phyloP scores from a whole-genome alignment of 2,329 filamentous ascomycete genomes.

The Microdochium trichocladiopsis region DNA sequence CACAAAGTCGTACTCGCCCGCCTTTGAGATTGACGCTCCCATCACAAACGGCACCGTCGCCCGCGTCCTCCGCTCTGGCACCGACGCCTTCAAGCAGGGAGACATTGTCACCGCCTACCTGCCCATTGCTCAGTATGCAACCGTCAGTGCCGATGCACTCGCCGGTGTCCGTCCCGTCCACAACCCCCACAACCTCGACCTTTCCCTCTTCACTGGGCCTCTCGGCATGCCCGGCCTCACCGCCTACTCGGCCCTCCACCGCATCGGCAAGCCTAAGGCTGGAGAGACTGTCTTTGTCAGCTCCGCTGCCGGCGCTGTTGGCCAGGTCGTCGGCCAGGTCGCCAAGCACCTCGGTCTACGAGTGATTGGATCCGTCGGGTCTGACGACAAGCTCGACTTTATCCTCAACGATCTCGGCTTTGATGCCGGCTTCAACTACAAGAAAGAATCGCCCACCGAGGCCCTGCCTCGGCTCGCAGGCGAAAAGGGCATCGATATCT shows the following conservation, averaged over 20 bases:
- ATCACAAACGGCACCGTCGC: constrained; percentile 53
- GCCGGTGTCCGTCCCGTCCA: constrained; percentile 43
- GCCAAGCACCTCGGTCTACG: constrained; percentile 69
- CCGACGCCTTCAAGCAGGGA: constrained; percentile 51
- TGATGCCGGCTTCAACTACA: constrained; percentile 74
- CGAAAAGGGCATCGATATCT: constrained; percentile 64
- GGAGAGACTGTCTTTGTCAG: constrained; percentile 75
- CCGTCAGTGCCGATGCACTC: constrained; percentile 33
- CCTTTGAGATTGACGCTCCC: constrained; percentile 51
- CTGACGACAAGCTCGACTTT: constrained; percentile 69
- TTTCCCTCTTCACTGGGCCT: constrained; percentile 57
- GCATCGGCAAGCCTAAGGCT: constrained; percentile 67
- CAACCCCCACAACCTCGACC: constrained; percentile 58
- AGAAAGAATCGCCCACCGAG: constrained; percentile 60
- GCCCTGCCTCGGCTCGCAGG: constrained; percentile 62
- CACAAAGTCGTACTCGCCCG: constrained; percentile 53
- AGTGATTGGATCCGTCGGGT: constrained; percentile 69
- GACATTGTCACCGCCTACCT: constrained; percentile 50
- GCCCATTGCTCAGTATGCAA: constrained; percentile 56
- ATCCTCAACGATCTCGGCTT: constrained; percentile 64
- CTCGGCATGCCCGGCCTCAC: constrained; percentile 74
- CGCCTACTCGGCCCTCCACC: constrained; percentile 67
- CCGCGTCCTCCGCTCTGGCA: constrained; percentile 60
- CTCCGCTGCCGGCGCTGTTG: constrained; percentile 67
- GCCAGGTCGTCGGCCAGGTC: constrained; percentile 67